Percentiles rank a stretch among this genome's conserved stretches.
Conservation (phyloP, 2,329 filamentous ascomycete species). For the Xylaria sp. region DNA sequence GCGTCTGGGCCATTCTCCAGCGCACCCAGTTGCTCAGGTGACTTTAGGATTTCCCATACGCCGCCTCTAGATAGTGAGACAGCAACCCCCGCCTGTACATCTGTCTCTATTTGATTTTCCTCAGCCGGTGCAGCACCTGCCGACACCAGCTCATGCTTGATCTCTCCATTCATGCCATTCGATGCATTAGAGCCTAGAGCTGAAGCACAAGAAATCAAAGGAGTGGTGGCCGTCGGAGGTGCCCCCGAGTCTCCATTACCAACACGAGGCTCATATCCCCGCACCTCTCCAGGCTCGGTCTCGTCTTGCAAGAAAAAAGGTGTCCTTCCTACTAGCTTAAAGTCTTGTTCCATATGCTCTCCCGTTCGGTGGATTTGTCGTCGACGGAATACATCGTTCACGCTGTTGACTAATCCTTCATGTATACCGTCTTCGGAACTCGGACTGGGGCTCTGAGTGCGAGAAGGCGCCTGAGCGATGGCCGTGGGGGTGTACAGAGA, state of each 20-base stretch:
- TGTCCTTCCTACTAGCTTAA: not conserved
- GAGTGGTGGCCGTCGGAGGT: not conserved
- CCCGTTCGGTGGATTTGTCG: not conserved
- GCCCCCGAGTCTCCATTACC: not conserved
- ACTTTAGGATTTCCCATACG: conserved; percentile 4
- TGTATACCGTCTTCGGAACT: conserved; percentile 27
- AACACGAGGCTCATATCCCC: not conserved
- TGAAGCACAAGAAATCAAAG: not conserved
- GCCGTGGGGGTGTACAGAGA: not conserved
- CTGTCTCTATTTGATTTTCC: not conserved
- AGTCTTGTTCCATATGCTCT: not conserved
- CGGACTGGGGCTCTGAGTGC: conserved; percentile 4
- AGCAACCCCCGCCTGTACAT: not conserved
- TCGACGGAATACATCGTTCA: conserved; percentile 31
- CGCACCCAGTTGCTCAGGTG: not conserved
- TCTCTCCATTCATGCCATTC: not conserved
- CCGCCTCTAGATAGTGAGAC: not conserved
- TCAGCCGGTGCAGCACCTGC: not conserved
- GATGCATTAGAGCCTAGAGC: not conserved
- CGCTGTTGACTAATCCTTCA: conserved; percentile 27
- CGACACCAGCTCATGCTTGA: not conserved
- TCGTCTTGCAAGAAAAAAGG: not conserved
- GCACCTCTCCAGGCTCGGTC: not conserved
- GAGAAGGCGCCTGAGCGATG: not conserved
- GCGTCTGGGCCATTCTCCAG: not conserved